Evolutionary conservation across 108 stramenopile species (phyloP).

Genomic region (Cyclotella distinguenda): DNA sequence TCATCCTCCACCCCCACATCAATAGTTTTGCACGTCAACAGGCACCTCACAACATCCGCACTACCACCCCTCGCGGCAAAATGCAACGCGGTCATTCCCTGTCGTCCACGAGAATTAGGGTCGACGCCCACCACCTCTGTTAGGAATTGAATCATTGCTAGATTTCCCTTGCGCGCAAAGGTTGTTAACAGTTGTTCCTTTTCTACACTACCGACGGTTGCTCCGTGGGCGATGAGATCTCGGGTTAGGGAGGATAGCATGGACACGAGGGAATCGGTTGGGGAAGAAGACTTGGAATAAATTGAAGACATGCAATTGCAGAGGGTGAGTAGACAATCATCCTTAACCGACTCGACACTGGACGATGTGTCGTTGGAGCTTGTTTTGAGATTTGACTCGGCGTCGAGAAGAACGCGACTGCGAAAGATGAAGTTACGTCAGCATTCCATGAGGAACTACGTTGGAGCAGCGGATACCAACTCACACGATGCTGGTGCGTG

Average conservation of each 20-base stretch:
- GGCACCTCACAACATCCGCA: slow-evolving; percentile 43
- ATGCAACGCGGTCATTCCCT: slow-evolving; percentile 75
- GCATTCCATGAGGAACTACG: no score
- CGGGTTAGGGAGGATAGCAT: slow-evolving; percentile 2
- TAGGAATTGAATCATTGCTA: slow-evolving; percentile 43
- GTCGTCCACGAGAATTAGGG: slow-evolving; percentile 51
- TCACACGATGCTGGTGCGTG: slow-evolving; percentile 28
- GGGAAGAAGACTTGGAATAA: not conserved
- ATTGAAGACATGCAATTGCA: slow-evolving; percentile 4
- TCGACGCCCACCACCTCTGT: slow-evolving; percentile 33
- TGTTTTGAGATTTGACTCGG: not conserved
- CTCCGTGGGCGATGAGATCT: slow-evolving; percentile 26
- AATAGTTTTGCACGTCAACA: slow-evolving; percentile 28
- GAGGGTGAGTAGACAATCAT: slow-evolving; percentile 12
- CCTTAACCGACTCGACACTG: not conserved
- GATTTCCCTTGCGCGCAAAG: slow-evolving; percentile 51
- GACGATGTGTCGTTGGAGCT: slow-evolving; percentile 3
- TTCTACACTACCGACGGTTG: not conserved
- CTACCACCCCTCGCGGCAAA: slow-evolving; percentile 74
- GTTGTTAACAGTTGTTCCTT: slow-evolving; percentile 36
- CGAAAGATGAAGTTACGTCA: not conserved
- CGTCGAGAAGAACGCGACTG: not conserved
- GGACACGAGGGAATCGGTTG: not conserved
- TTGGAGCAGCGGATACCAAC: no score
- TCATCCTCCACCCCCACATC: slow-evolving; percentile 47